A percentile compares a stretch with the other conserved stretches of the same genome.
phyloP scores from a whole-genome alignment of 2,329 filamentous ascomycete species.

The Camptophora hylomeconis region DNA sequence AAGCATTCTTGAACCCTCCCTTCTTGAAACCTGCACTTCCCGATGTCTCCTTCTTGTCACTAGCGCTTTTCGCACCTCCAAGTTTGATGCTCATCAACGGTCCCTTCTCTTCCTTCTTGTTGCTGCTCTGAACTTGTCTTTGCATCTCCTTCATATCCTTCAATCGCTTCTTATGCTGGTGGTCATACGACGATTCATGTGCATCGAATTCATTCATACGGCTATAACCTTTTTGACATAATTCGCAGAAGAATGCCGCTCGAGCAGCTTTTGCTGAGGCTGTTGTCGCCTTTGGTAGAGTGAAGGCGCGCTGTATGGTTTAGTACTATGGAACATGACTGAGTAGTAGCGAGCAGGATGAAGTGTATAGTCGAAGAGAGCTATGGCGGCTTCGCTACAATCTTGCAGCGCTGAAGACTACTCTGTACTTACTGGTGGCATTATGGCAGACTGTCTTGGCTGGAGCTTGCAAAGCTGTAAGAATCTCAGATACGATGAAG shows the following conservation, averaged over 20 bases:
- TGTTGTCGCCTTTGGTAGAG: slow-evolving; percentile 37
- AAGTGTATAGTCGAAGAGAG: too few species aligned
- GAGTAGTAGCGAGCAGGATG: too few species aligned
- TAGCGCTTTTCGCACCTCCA: slow-evolving; percentile 16
- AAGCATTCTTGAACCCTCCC: slow-evolving; percentile 69
- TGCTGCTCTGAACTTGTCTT: slow-evolving; percentile 22
- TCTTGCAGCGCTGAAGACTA: too few species aligned
- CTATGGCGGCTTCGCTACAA: too few species aligned
- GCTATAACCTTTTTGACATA: slow-evolving; percentile 88
- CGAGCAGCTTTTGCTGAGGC: slow-evolving; percentile 61
- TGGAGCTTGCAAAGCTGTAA: background rate
- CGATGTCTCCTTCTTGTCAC: slow-evolving; percentile 54
- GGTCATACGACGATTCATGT: slow-evolving; percentile 87
- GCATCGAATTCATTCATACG: slow-evolving; percentile 95
- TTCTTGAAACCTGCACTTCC: slow-evolving; percentile 52
- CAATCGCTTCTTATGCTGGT: slow-evolving; percentile 70
- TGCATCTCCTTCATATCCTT: slow-evolving; percentile 34
- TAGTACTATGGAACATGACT: too few species aligned
- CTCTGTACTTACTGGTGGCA: slow-evolving; percentile 7
- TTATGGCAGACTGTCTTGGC: slow-evolving; percentile 1
- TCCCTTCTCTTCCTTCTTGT: slow-evolving; percentile 30
- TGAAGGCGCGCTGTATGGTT: slow-evolving; percentile 15
- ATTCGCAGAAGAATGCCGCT: slow-evolving; percentile 68
- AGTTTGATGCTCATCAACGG: slow-evolving; percentile 26
- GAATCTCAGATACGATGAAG: too few species aligned